Evolutionary conservation across 2,329 filamentous ascomycete species (phyloP), one percentile per base, ranked within the genome.

Genomic region (Basipetospora sp.): DNA sequence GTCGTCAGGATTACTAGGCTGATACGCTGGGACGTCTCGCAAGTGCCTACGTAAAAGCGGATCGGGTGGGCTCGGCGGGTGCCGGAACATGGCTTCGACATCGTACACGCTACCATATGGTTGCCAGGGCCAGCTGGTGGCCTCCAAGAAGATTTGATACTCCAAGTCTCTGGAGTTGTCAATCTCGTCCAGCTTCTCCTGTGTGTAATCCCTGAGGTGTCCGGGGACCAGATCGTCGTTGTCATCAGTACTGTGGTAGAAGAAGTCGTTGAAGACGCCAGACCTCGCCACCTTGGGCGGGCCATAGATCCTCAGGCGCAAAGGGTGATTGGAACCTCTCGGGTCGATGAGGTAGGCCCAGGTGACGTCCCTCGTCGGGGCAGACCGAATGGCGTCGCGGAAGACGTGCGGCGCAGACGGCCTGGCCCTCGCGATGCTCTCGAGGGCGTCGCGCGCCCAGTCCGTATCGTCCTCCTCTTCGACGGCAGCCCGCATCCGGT

Each of bases 321-420:
- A 11, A 6, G 11, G 3, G 19, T 15, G 19, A 25, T 25, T 6
- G 22, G 22, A 11, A 11, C 22, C 22, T 11, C 11, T 11, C 6
- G 20, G 22, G 16, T 37, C 28, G 16, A 37, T 31, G 13, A 19
- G 10, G 27, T 22, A 37, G 26, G 27, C 35, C 35, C 35, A 37
- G 25, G 17, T 19, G 8, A 30, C 27, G 27, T 22, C 8, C 27
- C 10, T 13, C 4, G 10, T 20, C 27, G 28, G 4, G 11, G 27
- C 28, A n/a, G 20, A 6, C 4, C 8, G 11, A 8, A 20, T 14
- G 13, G 14, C n/a, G 8, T 11, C 5, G 10, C 3, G 14, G 17
- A n/a, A n/a, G 10, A 25, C 18, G 11, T 13, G n/a, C 13, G 20
- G 11, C 11, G 19, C 19, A 18, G 11, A 10, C 19, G 3, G 19